Percentiles rank a stretch among this genome's conserved stretches.
phyloP scores from a whole-genome alignment of 2,329 filamentous ascomycete genomes.

The Cytospora leucostoma region DNA sequence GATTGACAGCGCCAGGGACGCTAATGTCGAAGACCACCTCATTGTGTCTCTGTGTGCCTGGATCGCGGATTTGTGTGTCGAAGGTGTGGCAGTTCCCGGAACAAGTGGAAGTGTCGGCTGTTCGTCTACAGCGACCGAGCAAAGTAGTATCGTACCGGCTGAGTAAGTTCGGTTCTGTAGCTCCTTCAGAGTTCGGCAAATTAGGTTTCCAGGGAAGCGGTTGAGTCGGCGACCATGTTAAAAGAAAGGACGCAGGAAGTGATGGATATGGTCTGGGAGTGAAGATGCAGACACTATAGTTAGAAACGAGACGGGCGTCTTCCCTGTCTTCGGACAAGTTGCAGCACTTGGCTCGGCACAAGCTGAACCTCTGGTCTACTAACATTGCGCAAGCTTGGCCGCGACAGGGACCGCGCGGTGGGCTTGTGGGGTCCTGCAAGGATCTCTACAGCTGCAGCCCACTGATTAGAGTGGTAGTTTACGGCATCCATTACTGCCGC shows the following conservation, averaged over 20 bases:
- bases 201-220: conserved; percentile 11
- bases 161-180: neutral
- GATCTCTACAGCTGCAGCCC: conserved; percentile 22
- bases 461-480: conserved; percentile 13
- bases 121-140: neutral
- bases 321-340: conserved; percentile 26
- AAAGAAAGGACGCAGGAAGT: neutral
- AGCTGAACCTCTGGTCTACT: neutral
- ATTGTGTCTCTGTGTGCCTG: conserved; percentile 42
- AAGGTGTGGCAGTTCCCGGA: conserved; percentile 1
- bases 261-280: neutral
- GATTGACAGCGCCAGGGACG: conserved; percentile 55
- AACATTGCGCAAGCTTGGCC: conserved; percentile 24
- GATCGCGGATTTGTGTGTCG: conserved; percentile 9
- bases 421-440: conserved; percentile 20
- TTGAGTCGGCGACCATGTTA: conserved; percentile 7
- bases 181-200: conserved; percentile 5
- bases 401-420: conserved; percentile 12
- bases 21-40: conserved; percentile 55
- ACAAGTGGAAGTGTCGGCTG: conserved; percentile 11
- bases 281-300: conserved; percentile 1
- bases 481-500: conserved; percentile 5
- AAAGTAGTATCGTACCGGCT: neutral
- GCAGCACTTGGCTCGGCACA: conserved; percentile 16
- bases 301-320: conserved; percentile 4